phyloP scores from a whole-genome alignment of 768 basidiomycete genomes.

The Boletus insuetus region DNA sequence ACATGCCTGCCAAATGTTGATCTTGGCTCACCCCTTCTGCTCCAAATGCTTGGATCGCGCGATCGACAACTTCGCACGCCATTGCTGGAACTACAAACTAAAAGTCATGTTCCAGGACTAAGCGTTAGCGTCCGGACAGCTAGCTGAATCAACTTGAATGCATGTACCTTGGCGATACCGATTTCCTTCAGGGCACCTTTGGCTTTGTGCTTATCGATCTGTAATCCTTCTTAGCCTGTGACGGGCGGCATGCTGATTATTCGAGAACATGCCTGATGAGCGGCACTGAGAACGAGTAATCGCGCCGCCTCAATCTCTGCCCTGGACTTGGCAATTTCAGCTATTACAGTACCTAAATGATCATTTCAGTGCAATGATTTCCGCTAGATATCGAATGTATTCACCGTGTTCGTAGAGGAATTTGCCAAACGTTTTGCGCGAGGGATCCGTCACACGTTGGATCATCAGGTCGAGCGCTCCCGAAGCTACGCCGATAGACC shows the following conservation, averaged over 20 bases:
- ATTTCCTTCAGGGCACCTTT: constrained; percentile 98
- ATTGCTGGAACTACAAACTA: constrained; percentile 93
- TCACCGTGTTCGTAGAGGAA: constrained; percentile 85
- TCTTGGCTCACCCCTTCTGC: constrained; percentile 97
- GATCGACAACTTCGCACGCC: constrained; percentile 86
- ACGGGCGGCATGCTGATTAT: background rate
- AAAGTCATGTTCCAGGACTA: background rate
- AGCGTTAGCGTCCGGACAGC: background rate
- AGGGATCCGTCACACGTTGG: constrained; percentile 88
- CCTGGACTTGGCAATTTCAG: constrained; percentile 87
- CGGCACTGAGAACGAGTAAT: constrained; percentile 88
- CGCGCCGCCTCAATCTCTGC: constrained; percentile 91
- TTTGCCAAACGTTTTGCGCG: constrained; percentile 92
- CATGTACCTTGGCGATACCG: constrained; percentile 86
- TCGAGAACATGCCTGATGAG: constrained; percentile 58
- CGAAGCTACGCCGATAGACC: constrained; percentile 87
- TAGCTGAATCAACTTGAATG: background rate
- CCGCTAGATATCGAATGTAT: constrained; percentile 11
- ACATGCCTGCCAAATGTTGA: constrained; percentile 72
- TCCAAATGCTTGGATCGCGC: constrained; percentile 94
- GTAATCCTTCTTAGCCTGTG: constrained; percentile 5
- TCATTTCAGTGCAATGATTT: background rate
- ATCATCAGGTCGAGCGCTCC: constrained; percentile 85
- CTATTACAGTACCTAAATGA: constrained; percentile 72
- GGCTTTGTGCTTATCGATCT: constrained; percentile 89